Percentiles rank a stretch among this genome's conserved stretches.
These are phyloP conservation scores for Panaeolus cyanescens DNA, from an alignment of 768 basidiomycete species.

Conservation along the genomic window DNA sequence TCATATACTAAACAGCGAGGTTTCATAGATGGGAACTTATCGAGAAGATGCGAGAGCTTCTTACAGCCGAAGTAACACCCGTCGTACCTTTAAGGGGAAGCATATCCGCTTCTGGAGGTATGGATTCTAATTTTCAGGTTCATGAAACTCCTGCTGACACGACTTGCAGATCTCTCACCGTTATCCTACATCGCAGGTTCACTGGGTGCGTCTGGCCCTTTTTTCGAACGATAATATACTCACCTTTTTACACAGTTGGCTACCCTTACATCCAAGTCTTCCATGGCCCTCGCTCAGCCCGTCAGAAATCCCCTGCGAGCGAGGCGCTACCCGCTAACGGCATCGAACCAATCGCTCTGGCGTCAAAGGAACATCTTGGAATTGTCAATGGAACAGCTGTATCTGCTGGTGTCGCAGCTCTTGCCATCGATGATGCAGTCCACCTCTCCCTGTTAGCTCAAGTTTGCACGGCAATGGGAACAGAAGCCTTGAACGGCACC, in stretches of 20 bases:
- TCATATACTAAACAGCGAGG: background rate
- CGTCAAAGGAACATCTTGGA: conserved; percentile 69
- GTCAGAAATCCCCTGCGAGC: conserved; percentile 51
- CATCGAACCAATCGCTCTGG: conserved; percentile 60
- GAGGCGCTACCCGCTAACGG: conserved; percentile 53
- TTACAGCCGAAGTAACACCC: conserved; percentile 65
- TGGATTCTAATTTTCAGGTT: conserved; percentile 10
- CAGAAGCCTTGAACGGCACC: conserved; percentile 72
- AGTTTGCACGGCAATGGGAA: conserved; percentile 78
- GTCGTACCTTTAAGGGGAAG: conserved; percentile 81
- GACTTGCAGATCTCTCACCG: conserved; percentile 44
- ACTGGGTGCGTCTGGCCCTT: conserved; percentile 41
- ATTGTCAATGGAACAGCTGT: conserved; percentile 79
- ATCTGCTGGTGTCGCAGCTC: conserved; percentile 70
- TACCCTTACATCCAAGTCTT: conserved; percentile 70
- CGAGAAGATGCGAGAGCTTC: conserved; percentile 64
- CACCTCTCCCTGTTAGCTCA: conserved; percentile 64
- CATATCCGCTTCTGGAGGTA: conserved; percentile 79
- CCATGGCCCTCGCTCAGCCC: conserved; percentile 51
- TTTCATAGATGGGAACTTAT: conserved; percentile 65
- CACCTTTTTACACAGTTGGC: conserved; percentile 29
- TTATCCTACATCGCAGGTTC: conserved; percentile 70
- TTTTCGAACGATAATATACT: background rate
- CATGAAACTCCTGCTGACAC: conserved; percentile 4
- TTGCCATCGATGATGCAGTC: conserved; percentile 71